These are phyloP conservation scores for Candida ulmi DNA, from an alignment of 805 yeast genomes.

Conservation along the genomic window DNA sequence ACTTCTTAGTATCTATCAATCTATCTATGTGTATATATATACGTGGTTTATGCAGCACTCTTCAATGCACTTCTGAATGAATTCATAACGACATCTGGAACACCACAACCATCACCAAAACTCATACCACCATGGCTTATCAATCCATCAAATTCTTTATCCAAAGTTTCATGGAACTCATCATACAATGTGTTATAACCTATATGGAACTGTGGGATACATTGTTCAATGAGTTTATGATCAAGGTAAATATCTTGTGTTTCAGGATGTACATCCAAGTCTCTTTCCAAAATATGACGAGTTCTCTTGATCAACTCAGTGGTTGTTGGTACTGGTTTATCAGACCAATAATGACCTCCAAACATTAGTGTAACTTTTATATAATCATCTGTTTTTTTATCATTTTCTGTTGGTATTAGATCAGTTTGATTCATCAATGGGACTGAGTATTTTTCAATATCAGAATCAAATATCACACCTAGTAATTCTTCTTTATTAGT, in stretches of 20 bases:
- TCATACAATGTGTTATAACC: constrained; percentile 51
- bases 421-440: constrained; percentile 20
- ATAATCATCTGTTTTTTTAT: constrained; percentile 27
- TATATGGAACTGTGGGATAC: constrained; percentile 77
- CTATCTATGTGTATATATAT: neutral
- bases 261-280: constrained; percentile 27
- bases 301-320: constrained; percentile 26
- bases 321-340: constrained; percentile 19
- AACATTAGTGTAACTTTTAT: constrained; percentile 84
- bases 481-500: constrained; percentile 51
- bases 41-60: too few relatives aligned
- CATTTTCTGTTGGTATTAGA: constrained; percentile 13
- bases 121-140: constrained; percentile 73
- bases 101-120: constrained; percentile 77
- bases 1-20: too few relatives aligned
- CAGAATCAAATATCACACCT: constrained; percentile 90
- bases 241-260: constrained; percentile 14
- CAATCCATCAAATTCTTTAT: constrained; percentile 31
- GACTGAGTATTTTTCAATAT: constrained; percentile 55
- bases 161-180: constrained; percentile 28
- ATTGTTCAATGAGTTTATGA: constrained; percentile 42
- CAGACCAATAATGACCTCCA: constrained; percentile 66
- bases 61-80: constrained; percentile 50
- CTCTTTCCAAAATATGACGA: constrained; percentile 34
- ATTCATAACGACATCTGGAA: constrained; percentile 77